Conservation (phyloP, 192 early-diverging fungal species). For the Coemansia sp. region DNA sequence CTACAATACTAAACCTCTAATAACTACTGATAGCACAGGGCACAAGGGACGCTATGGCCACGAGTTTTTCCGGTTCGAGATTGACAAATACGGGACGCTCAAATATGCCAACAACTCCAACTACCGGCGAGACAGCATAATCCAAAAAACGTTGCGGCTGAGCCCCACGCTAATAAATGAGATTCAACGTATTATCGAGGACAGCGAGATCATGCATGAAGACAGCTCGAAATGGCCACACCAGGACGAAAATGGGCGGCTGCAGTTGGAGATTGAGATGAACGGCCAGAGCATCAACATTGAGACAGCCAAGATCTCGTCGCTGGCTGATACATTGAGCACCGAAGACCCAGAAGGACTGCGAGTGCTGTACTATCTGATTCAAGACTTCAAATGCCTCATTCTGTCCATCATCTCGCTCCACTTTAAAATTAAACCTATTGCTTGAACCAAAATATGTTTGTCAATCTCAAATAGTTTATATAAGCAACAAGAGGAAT, state of each 20-base stretch:
- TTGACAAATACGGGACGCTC: constrained; percentile 79
- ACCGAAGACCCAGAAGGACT: constrained; percentile 93
- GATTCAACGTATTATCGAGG: constrained; percentile 81
- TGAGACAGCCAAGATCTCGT: constrained; percentile 88
- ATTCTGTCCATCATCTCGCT: constrained; percentile 92
- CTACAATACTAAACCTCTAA: constrained; percentile 29
- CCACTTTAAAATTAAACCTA: constrained; percentile 81
- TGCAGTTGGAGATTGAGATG: constrained; percentile 92
- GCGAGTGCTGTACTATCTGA: constrained; percentile 90
- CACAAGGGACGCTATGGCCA: constrained; percentile 95
- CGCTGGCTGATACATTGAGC: constrained; percentile 83
- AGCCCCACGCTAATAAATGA: constrained; percentile 79
- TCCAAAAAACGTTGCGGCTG: constrained; percentile 86
- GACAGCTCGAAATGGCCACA: constrained; percentile 90
- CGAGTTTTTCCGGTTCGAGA: constrained; percentile 98
- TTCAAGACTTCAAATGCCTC: constrained; percentile 97
- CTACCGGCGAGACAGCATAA: constrained; percentile 95
- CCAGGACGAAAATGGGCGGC: constrained; percentile 83
- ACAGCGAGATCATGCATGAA: constrained; percentile 92
- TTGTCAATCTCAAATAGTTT: too few relatives aligned
- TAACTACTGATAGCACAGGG: constrained; percentile 55
- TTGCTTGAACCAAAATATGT: constrained; percentile 15
- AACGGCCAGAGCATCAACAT: constrained; percentile 77
- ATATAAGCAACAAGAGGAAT: too few relatives aligned
- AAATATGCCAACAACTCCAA: constrained; percentile 98